Evolutionary conservation across 305 asterid genomes (phyloP).

Genomic region (Solanum hybrid): DNA sequence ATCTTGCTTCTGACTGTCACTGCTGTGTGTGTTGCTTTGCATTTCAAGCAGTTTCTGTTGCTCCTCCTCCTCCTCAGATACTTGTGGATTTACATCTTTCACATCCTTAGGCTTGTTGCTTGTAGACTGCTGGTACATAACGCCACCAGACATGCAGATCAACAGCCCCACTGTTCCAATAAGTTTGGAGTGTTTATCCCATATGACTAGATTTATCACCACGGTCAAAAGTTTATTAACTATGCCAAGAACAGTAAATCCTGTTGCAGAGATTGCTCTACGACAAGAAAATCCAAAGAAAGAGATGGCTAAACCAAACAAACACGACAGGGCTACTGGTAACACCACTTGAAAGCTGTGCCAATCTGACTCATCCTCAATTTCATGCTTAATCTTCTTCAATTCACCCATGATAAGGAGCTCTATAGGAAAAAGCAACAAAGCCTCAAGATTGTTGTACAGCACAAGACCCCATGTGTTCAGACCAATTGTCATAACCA

Average conservation of each 20-base stretch:
- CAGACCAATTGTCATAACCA: slow-evolving; percentile 81
- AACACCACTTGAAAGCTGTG: slow-evolving; percentile 57
- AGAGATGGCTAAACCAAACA: slow-evolving; percentile 84
- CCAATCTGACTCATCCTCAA: slow-evolving; percentile 64
- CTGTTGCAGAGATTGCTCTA: slow-evolving; percentile 83
- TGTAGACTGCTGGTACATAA: slow-evolving; percentile 83
- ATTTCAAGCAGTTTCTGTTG: slow-evolving; percentile 66
- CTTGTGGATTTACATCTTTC: slow-evolving; percentile 26
- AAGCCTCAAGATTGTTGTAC: slow-evolving; percentile 92
- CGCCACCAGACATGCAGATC: slow-evolving; percentile 85
- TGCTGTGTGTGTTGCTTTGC: slow-evolving; percentile 31
- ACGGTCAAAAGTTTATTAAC: slow-evolving; percentile 87
- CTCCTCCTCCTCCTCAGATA: slow-evolving; percentile 41
- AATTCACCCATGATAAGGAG: slow-evolving; percentile 84
- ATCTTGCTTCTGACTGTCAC: slow-evolving; percentile 24
- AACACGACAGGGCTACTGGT: slow-evolving; percentile 78
- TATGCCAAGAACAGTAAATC: slow-evolving; percentile 91
- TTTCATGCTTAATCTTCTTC: slow-evolving; percentile 72
- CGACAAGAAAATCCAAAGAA: slow-evolving; percentile 94
- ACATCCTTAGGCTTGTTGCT: slow-evolving; percentile 41
- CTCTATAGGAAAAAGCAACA: slow-evolving; percentile 78
- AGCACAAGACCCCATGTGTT: slow-evolving; percentile 93
- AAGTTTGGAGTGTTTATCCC: slow-evolving; percentile 86
- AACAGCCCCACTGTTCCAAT: slow-evolving; percentile 81
- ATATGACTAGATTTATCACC: slow-evolving; percentile 69